Evolutionary conservation across 768 basidiomycete species (phyloP).

Genomic region (Podaxis carcinomalis): DNA sequence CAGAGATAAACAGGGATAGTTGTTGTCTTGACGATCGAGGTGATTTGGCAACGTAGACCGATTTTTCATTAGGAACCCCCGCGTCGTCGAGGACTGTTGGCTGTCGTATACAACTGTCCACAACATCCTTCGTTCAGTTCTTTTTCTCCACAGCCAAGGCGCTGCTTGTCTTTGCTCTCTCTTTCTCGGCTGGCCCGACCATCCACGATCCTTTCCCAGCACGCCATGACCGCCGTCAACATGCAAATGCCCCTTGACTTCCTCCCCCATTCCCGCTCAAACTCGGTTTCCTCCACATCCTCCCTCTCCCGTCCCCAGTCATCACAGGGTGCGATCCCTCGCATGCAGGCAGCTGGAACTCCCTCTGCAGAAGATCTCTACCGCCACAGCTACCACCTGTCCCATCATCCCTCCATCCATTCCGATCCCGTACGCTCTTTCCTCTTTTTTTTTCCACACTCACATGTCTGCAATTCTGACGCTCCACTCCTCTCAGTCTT

Average conservation of each 20-base stretch:
- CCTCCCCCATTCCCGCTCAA: slow-evolving; percentile 74
- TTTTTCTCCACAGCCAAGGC: slow-evolving; percentile 17
- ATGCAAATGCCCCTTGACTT: slow-evolving; percentile 76
- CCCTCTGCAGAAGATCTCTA: slow-evolving; percentile 67
- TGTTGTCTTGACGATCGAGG: slow-evolving; percentile 43
- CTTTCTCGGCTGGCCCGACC: slow-evolving; percentile 57
- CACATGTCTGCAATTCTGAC: slow-evolving; percentile 20
- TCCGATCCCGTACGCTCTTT: slow-evolving; percentile 16
- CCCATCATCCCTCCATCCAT: slow-evolving; percentile 39
- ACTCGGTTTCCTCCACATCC: slow-evolving; percentile 72
- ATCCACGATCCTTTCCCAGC: slow-evolving; percentile 21
- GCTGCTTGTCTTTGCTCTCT: slow-evolving; percentile 21
- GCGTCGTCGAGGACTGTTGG: slow-evolving; percentile 5
- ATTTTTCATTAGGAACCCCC: slow-evolving; percentile 27
- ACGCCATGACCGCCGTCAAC: slow-evolving; percentile 67
- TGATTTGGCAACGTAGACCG: slow-evolving; percentile 29
- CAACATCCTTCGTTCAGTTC: slow-evolving; percentile 18
- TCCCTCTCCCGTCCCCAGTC: slow-evolving; percentile 76
- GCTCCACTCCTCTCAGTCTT: background rate
- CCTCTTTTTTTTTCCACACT: slow-evolving; percentile 65
- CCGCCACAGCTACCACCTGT: slow-evolving; percentile 56
- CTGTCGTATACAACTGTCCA: slow-evolving; percentile 14
- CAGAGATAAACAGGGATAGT: slow-evolving; percentile 25
- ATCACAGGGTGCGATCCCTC: slow-evolving; percentile 58
- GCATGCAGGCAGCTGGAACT: slow-evolving; percentile 47